A percentile compares a stretch with the other conserved stretches of the same genome.
These are phyloP conservation scores for Calonectria multiphialidica DNA, from an alignment of 2,329 filamentous ascomycete genomes.

Conservation along the genomic window DNA sequence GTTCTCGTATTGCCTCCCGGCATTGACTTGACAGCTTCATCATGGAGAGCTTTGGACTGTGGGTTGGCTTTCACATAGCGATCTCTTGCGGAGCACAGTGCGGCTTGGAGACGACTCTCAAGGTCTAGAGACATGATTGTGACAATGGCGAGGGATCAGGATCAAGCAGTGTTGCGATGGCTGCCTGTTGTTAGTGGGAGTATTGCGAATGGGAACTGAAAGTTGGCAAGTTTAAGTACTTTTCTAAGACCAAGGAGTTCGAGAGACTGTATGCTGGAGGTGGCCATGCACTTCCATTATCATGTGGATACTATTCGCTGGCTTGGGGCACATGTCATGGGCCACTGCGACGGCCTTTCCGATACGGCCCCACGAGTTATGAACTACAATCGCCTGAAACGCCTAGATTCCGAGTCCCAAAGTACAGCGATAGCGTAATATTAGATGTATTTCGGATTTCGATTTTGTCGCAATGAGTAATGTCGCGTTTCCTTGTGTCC, in stretches of 20 bases:
- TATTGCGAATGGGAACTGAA: not conserved
- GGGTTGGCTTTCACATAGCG: conserved; percentile 53
- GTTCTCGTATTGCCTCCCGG: conserved; percentile 62
- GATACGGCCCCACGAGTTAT: not conserved
- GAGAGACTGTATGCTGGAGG: conserved; percentile 1
- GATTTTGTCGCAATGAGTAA: not conserved
- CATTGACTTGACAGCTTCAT: conserved; percentile 50
- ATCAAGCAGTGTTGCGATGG: not conserved
- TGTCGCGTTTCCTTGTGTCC: no score
- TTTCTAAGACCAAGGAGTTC: not conserved
- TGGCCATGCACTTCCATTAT: not conserved
- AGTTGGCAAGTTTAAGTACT: not conserved
- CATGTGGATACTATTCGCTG: conserved; percentile 18
- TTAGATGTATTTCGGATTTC: not conserved
- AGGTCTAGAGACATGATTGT: conserved; percentile 36
- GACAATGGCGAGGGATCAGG: not conserved
- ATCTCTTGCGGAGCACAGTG: conserved; percentile 48
- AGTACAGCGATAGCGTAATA: not conserved
- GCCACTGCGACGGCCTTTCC: not conserved
- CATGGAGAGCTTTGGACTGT: conserved; percentile 52
- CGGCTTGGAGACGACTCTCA: conserved; percentile 35
- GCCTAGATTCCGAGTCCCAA: not conserved
- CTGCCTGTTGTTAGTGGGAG: not conserved
- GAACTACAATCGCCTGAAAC: not conserved
- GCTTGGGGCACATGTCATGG: not conserved